Percentiles rank a stretch among this genome's conserved stretches.
These are phyloP conservation scores for Pythium sukuiense DNA, from an alignment of 352 stramenopile genomes.

Conservation along the genomic window DNA sequence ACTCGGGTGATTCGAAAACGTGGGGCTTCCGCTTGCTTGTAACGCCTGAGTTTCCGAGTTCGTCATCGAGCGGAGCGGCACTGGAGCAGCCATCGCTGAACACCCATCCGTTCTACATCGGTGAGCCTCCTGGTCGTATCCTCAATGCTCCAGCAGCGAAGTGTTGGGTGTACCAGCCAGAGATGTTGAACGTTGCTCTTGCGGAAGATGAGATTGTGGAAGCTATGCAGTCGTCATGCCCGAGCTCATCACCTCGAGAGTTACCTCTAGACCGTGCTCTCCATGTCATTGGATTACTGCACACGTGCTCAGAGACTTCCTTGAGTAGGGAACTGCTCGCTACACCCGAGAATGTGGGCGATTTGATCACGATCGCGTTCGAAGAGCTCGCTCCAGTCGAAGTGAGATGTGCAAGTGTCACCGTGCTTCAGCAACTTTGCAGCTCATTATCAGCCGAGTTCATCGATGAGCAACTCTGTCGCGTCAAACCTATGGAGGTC, in stretches of 20 bases:
- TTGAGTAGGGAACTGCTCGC: conserved; percentile 56
- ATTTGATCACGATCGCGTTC: conserved; percentile 63
- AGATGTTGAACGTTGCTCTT: conserved; percentile 46
- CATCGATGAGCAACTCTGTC: conserved; percentile 39
- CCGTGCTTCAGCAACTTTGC: conserved; percentile 47
- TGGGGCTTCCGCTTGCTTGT: conserved; percentile 74
- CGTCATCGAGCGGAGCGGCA: background rate
- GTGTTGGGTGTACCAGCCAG: conserved; percentile 61
- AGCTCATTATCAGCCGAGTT: conserved; percentile 35
- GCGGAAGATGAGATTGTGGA: conserved; percentile 51
- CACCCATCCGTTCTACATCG: conserved; percentile 70
- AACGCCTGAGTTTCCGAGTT: conserved; percentile 42
- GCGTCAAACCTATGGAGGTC: conserved; percentile 25
- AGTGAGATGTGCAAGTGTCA: conserved; percentile 44
- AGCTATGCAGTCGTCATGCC: conserved; percentile 53
- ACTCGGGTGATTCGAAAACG: conserved; percentile 43
- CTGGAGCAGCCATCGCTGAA: conserved; percentile 37
- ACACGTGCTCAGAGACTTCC: conserved; percentile 53
- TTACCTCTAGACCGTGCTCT: conserved; percentile 57
- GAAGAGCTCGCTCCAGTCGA: conserved; percentile 46
- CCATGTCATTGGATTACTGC: conserved; percentile 62
- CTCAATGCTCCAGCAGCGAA: conserved; percentile 49
- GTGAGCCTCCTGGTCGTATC: conserved; percentile 53
- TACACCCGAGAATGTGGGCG: conserved; percentile 56
- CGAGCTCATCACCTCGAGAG: conserved; percentile 26